These are phyloP conservation scores for Metschnikowia dekortorum DNA, from an alignment of 805 yeast genomes.

Conservation along the genomic window DNA sequence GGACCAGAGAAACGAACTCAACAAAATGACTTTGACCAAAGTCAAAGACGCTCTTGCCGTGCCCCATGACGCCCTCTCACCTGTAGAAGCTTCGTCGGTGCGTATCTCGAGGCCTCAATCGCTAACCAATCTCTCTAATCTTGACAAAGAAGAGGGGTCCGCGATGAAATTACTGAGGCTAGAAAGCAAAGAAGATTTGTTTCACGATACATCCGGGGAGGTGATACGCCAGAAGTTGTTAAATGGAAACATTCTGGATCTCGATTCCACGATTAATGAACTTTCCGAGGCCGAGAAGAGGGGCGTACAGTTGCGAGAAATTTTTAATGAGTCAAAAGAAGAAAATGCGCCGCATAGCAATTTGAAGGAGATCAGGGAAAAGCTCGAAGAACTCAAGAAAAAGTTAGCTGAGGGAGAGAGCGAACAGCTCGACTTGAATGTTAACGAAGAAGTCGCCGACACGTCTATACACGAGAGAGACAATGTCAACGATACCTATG, in stretches of 20 bases:
- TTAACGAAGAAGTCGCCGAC: neutral
- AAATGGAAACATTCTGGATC: constrained; percentile 28
- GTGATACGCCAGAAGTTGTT: constrained; percentile 33
- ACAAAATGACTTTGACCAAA: constrained; percentile 2
- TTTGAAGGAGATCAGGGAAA: constrained; percentile 8
- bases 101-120: constrained; percentile 16
- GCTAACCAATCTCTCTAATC: constrained; percentile 26
- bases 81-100: constrained; percentile 8
- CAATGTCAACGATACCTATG: neutral
- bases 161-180: constrained; percentile 33
- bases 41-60: constrained; percentile 3
- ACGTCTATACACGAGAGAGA: neutral
- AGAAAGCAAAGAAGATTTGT: constrained; percentile 6
- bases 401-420: constrained; percentile 1
- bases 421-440: neutral
- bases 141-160: constrained; percentile 42
- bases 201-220: constrained; percentile 29
- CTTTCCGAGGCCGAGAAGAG: constrained; percentile 27
- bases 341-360: neutral
- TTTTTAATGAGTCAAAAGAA: constrained; percentile 11
- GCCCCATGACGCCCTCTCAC: constrained; percentile 6
- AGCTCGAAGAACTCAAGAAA: constrained; percentile 6
- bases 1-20: constrained; percentile 19
- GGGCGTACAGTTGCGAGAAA: constrained; percentile 28
- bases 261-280: constrained; percentile 31